Conservation (phyloP, 768 basidiomycete genomes). For the Hygrophorus pudorinus region DNA sequence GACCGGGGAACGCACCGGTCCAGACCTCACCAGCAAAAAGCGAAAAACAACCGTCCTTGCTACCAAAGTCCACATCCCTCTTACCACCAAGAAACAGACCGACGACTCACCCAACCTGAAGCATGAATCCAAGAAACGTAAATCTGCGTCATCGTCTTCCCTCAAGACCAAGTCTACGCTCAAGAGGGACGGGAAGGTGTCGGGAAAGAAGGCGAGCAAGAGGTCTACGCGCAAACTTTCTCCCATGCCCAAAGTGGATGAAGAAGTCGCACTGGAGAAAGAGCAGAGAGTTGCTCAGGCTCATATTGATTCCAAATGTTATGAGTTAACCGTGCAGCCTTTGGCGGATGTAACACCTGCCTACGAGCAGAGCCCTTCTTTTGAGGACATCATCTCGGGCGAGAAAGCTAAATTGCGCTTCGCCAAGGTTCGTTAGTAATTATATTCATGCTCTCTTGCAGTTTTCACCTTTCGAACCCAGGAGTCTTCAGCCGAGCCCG, state of each 20-base stretch:
- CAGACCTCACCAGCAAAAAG: slow-evolving; percentile 40
- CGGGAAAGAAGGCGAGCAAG: slow-evolving; percentile 25
- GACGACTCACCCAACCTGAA: slow-evolving; percentile 31
- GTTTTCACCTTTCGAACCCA: slow-evolving; percentile 16
- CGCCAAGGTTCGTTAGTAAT: slow-evolving; percentile 34
- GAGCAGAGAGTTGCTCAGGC: slow-evolving; percentile 12
- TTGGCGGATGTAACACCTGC: slow-evolving; percentile 69
- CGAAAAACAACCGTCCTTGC: slow-evolving; percentile 52
- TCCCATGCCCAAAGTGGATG: slow-evolving; percentile 53
- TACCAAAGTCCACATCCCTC: slow-evolving; percentile 46
- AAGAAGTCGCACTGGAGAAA: slow-evolving; percentile 31
- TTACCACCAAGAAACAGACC: slow-evolving; percentile 34
- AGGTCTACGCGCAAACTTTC: slow-evolving; percentile 17
- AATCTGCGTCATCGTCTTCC: slow-evolving; percentile 28
- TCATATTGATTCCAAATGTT: slow-evolving; percentile 61
- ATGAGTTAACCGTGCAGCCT: slow-evolving; percentile 70
- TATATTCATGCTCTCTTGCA: background rate
- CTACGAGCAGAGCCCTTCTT: slow-evolving; percentile 32
- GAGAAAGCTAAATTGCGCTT: slow-evolving; percentile 29
- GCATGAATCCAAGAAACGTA: slow-evolving; percentile 52
- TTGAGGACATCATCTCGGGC: slow-evolving; percentile 22
- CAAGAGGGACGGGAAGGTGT: slow-evolving; percentile 29
- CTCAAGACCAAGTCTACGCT: slow-evolving; percentile 20
- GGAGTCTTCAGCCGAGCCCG: slow-evolving; percentile 48
- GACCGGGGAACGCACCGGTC: slow-evolving; percentile 52